phyloP scores from a whole-genome alignment of 345 rosid genomes.

The Gynandropsis gynandra region DNA sequence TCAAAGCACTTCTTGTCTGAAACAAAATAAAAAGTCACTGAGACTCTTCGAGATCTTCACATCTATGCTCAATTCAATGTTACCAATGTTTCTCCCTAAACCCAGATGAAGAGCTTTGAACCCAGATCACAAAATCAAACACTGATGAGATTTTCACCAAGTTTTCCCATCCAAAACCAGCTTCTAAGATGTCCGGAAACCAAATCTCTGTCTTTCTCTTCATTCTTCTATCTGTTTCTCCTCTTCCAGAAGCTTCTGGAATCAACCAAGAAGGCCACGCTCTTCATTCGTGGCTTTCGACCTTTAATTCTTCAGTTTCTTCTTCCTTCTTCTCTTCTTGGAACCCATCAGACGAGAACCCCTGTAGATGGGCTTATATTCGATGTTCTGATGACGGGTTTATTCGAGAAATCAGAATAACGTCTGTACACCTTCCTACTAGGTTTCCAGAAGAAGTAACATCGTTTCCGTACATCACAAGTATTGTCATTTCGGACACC shows the following conservation, averaged over 20 bases:
- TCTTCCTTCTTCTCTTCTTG: slow-evolving; percentile 54
- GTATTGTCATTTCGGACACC: slow-evolving; percentile 37
- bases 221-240: slow-evolving; percentile 31
- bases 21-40: no score
- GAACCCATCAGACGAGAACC: slow-evolving; percentile 46
- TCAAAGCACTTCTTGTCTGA: slow-evolving; percentile 5
- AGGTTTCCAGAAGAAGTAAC: slow-evolving; percentile 45
- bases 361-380: slow-evolving; percentile 58
- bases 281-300: slow-evolving; percentile 65
- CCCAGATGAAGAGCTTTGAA: slow-evolving; percentile 5
- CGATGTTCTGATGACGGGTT: slow-evolving; percentile 38
- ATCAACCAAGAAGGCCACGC: slow-evolving; percentile 65
- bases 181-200: slow-evolving; percentile 42
- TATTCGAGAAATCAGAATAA: slow-evolving; percentile 39
- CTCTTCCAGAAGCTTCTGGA: slow-evolving; percentile 38
- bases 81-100: slow-evolving; percentile 21
- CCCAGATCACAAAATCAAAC: no score
- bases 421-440: slow-evolving; percentile 34
- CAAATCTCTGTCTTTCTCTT: slow-evolving; percentile 38
- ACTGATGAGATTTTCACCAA: no score
- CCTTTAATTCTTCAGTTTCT: slow-evolving; percentile 44
- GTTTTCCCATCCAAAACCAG: no score
- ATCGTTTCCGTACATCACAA: slow-evolving; percentile 36
- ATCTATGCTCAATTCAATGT: background rate
- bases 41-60: no score